Percentiles rank a stretch among this genome's conserved stretches.
Evolutionary conservation across 2,329 filamentous ascomycete species (phyloP).

Genomic region (Aureobasidium sp.): DNA sequence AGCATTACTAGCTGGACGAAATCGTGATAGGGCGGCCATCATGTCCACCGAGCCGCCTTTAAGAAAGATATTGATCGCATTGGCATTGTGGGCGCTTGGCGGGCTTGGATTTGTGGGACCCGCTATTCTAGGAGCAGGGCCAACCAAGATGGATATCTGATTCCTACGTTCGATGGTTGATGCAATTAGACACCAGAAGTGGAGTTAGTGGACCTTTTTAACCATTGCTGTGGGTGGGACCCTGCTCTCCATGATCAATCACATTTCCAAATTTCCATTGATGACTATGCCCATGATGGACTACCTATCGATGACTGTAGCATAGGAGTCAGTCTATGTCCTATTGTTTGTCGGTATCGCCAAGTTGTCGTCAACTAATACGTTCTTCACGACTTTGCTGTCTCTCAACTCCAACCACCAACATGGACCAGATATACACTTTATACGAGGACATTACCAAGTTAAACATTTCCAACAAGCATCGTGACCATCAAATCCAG

Average conservation of each 20-base stretch:
- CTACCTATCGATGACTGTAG: neutral
- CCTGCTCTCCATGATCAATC: neutral
- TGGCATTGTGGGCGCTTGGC: neutral
- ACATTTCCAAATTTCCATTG: neutral
- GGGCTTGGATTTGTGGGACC: slow-evolving; percentile 10
- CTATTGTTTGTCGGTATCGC: neutral
- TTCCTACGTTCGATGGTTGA: neutral
- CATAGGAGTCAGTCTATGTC: neutral
- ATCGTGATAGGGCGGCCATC: neutral
- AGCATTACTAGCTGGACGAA: neutral
- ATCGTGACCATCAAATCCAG: too few species aligned
- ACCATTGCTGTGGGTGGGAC: neutral
- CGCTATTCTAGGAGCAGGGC: slow-evolving; percentile 7
- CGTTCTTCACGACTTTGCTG: neutral
- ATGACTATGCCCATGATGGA: neutral
- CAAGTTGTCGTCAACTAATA: neutral
- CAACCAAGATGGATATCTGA: neutral
- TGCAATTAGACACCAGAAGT: neutral
- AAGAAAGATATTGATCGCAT: neutral
- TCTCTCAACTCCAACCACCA: too few species aligned
- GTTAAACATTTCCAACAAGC: too few species aligned
- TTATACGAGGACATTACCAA: too few species aligned
- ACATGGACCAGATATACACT: too few species aligned
- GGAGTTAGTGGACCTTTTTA: neutral
- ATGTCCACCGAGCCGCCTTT: neutral